A percentile compares a stretch with the other conserved stretches of the same genome.
Evolutionary conservation across 2,329 filamentous ascomycete species (phyloP).

Genomic region (Xylariaceae sp.): DNA sequence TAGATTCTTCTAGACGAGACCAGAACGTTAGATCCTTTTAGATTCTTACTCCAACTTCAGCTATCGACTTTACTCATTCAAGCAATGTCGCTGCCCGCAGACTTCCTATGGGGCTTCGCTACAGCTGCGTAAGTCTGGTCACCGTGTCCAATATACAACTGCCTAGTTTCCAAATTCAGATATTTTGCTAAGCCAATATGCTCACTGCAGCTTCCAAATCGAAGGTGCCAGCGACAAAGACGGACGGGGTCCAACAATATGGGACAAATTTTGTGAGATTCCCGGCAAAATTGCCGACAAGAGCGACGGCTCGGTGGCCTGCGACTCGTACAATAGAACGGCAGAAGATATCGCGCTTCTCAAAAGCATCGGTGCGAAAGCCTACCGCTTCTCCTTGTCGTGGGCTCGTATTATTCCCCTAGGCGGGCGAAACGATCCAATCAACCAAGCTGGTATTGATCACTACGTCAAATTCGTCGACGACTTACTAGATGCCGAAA

Average conservation of each 20-base stretch:
- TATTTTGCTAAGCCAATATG: conserved; percentile 12
- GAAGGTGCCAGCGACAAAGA: conserved; percentile 73
- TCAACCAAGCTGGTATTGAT: conserved; percentile 74
- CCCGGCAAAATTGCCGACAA: conserved; percentile 80
- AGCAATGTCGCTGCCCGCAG: conserved; percentile 57
- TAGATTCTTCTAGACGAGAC: conserved; percentile 23
- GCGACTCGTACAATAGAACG: conserved; percentile 81
- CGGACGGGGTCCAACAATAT: conserved; percentile 78
- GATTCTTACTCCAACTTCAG: conserved; percentile 19
- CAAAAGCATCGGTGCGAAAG: conserved; percentile 66
- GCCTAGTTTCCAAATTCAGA: background rate
- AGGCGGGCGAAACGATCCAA: conserved; percentile 75
- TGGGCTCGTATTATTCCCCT: conserved; percentile 83
- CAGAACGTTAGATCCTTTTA: conserved; percentile 17
- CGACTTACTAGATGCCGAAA: conserved; percentile 70
- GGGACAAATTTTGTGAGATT: conserved; percentile 82
- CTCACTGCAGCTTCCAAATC: conserved; percentile 69
- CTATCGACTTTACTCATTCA: conserved; percentile 17
- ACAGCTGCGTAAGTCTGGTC: conserved; percentile 60
- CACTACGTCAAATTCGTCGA: conserved; percentile 79
- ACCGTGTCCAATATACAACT: conserved; percentile 1
- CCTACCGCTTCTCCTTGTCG: conserved; percentile 81
- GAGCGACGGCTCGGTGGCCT: conserved; percentile 71
- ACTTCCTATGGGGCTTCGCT: conserved; percentile 78
- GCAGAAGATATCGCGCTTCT: conserved; percentile 73